Base-by-base conservation (phyloP, 306 rosid genomes). In the Dryas alaskensis region DNA sequence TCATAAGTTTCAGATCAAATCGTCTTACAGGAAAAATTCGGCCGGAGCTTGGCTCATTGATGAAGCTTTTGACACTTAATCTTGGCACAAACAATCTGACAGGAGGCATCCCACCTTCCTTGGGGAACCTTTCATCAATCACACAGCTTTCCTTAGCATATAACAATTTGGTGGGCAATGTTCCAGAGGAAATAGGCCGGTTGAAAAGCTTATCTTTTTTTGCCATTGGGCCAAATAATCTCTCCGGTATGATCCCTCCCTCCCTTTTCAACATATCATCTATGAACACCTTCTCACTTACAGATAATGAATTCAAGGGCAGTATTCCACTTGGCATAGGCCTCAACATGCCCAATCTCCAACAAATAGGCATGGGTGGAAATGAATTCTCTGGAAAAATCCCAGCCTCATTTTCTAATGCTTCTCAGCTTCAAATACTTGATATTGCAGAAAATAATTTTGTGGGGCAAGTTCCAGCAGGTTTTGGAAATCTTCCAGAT, bases 251-350 rank as follows among this genome's bases (percentile, higher is more conserved):
- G 45, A 40, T 82, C 63, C 83, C 86, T 50, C 65, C 40, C 17
- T 69, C 79, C 53, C 66, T 84, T 58, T 82, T 19, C 55, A 87
- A 84, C 27, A 78, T 78, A 63, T 87, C 91, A 54, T 75, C 77
- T 60, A 61, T 87, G 17, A 8, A 2, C 1, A 0, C 0, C 4
- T 9, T 82, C 6, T 14, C 46, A 47, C 1, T 10, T 9, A 0
- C 16, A 0, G 0, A 0, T 4, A 82, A 82, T 54, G 49, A 12
- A 45, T 49, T 83, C n/a, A 61, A 31, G 65, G 83, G 83, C 27
- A 81, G 75, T 67, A 76, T 84, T 58, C 84, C 86, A 5, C 31
- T 80, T 9, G n/a, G 55, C 27, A 73, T 80, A 63, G 87, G 85
- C 57, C 39, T 40, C n/a, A 76, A 69, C 64, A 49, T 82, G n/a